Conservation (phyloP, 495 filamentous ascomycete species). For the Bacidia rubella region DNA sequence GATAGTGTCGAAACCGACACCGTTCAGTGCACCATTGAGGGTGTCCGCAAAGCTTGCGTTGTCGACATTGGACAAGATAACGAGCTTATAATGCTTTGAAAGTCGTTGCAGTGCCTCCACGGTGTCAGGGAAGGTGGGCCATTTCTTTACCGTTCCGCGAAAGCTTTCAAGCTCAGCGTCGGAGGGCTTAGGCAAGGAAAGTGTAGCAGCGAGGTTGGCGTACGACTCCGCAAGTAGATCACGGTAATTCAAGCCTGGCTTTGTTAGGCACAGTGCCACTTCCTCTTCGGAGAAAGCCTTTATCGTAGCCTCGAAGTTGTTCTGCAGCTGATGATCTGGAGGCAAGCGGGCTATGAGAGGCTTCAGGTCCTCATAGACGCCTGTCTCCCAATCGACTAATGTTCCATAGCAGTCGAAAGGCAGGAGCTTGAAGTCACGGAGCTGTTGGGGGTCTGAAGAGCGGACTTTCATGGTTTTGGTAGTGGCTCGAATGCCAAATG, state of each 20-base stretch:
- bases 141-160: constrained; percentile 41
- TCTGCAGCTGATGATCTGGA: constrained; percentile 28
- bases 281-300: constrained; percentile 31
- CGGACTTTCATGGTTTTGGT: constrained; percentile 10
- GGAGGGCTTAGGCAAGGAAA: constrained; percentile 26
- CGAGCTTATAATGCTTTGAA: constrained; percentile 45
- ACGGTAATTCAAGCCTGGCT: constrained; percentile 44
- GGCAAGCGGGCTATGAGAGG: constrained; percentile 33
- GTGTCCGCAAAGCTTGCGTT: constrained; percentile 44
- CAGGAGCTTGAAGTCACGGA: constrained; percentile 37
- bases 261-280: constrained; percentile 28
- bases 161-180: constrained; percentile 28
- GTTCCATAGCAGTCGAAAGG: constrained; percentile 78
- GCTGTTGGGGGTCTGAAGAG: constrained; percentile 5
- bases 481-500: neutral
- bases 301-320: constrained; percentile 23
- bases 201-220: constrained; percentile 28
- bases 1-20: constrained; percentile 46
- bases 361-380: constrained; percentile 27
- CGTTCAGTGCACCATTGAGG: constrained; percentile 34
- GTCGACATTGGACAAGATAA: constrained; percentile 63
- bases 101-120: constrained; percentile 44
- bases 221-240: constrained; percentile 40
- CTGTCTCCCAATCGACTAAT: constrained; percentile 60
- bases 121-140: constrained; percentile 55